A percentile compares a stretch with the other conserved stretches of the same genome.
Evolutionary conservation across 2,329 filamentous ascomycete species (phyloP).

Genomic region (Apiospora phragmitis): DNA sequence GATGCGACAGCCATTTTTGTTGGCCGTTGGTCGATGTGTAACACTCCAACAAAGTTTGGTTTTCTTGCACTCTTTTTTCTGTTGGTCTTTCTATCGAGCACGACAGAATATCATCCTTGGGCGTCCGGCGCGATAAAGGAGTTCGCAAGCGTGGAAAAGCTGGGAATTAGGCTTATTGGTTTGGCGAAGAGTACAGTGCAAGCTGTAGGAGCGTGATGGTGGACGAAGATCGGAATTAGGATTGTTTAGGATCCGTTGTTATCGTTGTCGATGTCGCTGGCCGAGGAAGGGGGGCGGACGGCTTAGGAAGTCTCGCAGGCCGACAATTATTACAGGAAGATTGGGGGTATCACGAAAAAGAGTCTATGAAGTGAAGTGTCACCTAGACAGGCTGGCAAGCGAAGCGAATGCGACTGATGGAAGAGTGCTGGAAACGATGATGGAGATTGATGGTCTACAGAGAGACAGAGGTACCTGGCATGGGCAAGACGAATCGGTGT

Average conservation of each 20-base stretch:
- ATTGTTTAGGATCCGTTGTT: background rate
- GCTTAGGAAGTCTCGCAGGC: background rate
- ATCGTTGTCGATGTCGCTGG: background rate
- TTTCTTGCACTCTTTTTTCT: background rate
- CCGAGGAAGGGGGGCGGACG: background rate
- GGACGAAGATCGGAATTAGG: background rate
- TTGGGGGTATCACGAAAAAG: constrained; percentile 2
- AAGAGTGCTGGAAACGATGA: background rate
- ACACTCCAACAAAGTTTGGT: background rate
- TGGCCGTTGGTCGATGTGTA: background rate
- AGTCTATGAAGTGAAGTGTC: constrained; percentile 7
- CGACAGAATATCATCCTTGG: background rate
- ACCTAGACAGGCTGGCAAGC: constrained; percentile 6
- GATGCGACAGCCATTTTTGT: constrained; percentile 64
- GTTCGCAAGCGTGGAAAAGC: background rate
- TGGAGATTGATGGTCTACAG: background rate
- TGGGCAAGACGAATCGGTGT: background rate
- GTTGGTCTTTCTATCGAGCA: background rate
- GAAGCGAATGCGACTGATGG: constrained; percentile 4
- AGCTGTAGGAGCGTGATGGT: background rate
- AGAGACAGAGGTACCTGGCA: background rate
- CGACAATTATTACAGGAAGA: background rate
- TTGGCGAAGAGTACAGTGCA: background rate
- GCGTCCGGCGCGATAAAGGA: background rate
- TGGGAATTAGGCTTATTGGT: background rate